Evolutionary conservation across 805 yeast species (phyloP), one percentile per base, ranked within the genome.

Genomic region (Priceomyces castillae): DNA sequence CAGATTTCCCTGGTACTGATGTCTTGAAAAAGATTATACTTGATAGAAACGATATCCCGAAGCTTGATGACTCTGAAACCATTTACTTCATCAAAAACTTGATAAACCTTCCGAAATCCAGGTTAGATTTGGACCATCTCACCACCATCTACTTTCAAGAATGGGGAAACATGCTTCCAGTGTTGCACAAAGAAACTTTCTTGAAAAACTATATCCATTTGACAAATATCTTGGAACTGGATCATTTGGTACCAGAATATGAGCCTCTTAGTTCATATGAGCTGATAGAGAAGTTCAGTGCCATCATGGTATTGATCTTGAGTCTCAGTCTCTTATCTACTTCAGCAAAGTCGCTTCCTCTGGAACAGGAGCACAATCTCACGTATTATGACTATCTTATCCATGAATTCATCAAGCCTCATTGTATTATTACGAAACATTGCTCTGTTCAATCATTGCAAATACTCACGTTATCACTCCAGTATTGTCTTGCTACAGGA

Each of bases 141-240:
- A 74, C 86, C 15, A 74, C 84, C 0, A 58, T 80, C 2, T 90
- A 77, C 57, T 89, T 88, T 63, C 81, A 80, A 48, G 83, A 84
- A 45, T 90, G 96, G 95, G 83, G 86, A 22, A 72, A 77, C 19
- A 63, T 80, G 4, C 69, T 83, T 17, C 95, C 96, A 0, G 71
- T 87, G 12, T 56, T 90, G 41, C 87, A 86, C 58, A 80, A 80
- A 49, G 77, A 77, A 34, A 74, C 80, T n/a, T 90, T 90, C 54
- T 69, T 84, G 57, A 66, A 69, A 17, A 78, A 80, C 48, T 88
- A 86, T 57, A 53, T 70, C 20, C 65, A 61, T 20, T 71, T 82
- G 37, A 64, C 67, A 17, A 64, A 67, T 37, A 62, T 79, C 14
- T 54, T 80, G 22, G 84, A 80, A 47, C 51, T 44, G 30, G 48